A percentile compares a stretch with the other conserved stretches of the same genome.
These are phyloP conservation scores for Epichloe glyceriae DNA, from an alignment of 2,329 filamentous ascomycete genomes.

Conservation along the genomic window DNA sequence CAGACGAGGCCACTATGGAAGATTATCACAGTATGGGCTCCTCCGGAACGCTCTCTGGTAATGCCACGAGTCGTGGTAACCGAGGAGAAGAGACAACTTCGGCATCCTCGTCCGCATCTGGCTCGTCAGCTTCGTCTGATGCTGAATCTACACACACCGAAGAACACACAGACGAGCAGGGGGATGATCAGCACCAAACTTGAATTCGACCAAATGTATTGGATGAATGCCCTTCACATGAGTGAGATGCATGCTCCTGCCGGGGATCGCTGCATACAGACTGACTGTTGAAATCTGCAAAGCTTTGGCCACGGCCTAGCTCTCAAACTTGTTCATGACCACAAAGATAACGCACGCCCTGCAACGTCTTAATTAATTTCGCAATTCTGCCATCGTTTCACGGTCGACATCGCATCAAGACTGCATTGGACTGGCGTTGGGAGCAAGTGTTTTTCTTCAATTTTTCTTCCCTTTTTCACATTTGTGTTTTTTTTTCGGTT, in stretches of 20 bases:
- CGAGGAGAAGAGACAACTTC: slow-evolving; percentile 18
- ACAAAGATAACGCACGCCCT: neutral
- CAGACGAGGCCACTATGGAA: slow-evolving; percentile 28
- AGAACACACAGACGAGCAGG: slow-evolving; percentile 3
- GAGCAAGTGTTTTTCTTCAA: neutral
- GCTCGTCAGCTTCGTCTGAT: slow-evolving; percentile 22
- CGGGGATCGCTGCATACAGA: neutral
- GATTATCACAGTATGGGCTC: slow-evolving; percentile 34
- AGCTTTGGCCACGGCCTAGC: slow-evolving; percentile 2
- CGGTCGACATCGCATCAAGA: slow-evolving; percentile 4
- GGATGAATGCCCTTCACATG: neutral
- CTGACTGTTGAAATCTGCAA: neutral
- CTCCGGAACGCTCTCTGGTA: slow-evolving; percentile 27
- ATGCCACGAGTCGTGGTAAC: slow-evolving; percentile 19
- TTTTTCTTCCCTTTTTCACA: neutral
- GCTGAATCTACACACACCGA: slow-evolving; percentile 22
- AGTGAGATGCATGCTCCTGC: neutral
- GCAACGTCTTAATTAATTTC: neutral
- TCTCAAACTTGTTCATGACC: neutral
- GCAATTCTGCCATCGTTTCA: neutral
- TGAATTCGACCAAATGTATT: neutral
- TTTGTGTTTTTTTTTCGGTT: neutral
- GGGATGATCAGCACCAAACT: neutral
- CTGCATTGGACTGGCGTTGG: slow-evolving; percentile 6
- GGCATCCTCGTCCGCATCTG: slow-evolving; percentile 13